These are phyloP conservation scores for Trichoderma sp. DNA, from an alignment of 2,329 filamentous ascomycete species.

Conservation along the genomic window DNA sequence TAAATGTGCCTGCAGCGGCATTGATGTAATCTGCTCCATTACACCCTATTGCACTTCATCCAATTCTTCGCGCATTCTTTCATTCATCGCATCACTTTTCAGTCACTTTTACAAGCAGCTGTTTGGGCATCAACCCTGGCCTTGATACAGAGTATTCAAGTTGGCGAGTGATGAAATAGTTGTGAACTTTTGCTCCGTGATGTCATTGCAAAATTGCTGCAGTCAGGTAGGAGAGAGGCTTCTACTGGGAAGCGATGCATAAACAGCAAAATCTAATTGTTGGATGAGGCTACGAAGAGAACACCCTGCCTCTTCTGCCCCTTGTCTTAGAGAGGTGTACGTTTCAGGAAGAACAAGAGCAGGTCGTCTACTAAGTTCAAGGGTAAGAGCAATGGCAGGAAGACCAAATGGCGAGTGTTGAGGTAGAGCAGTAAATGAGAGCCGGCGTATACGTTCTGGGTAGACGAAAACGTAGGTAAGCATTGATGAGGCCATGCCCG, in stretches of 20 bases:
- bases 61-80: neutral
- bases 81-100: neutral
- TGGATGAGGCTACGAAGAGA: neutral
- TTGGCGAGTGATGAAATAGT: neutral
- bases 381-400: neutral
- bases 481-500: neutral
- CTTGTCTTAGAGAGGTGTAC: neutral
- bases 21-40: neutral
- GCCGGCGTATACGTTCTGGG: neutral
- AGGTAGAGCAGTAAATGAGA: neutral
- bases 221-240: neutral
- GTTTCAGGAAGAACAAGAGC: neutral
- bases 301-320: neutral
- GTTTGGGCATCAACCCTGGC: neutral
- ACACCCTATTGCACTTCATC: neutral
- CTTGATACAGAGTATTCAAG: neutral
- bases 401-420: neutral
- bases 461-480: slow-evolving; percentile 1
- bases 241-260: neutral
- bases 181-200: neutral
- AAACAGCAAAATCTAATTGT: neutral
- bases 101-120: neutral
- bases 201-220: neutral
- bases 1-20: neutral
- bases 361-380: neutral